Conservation (phyloP, 2,329 filamentous ascomycete species). For the Metarhizium rileyi region DNA sequence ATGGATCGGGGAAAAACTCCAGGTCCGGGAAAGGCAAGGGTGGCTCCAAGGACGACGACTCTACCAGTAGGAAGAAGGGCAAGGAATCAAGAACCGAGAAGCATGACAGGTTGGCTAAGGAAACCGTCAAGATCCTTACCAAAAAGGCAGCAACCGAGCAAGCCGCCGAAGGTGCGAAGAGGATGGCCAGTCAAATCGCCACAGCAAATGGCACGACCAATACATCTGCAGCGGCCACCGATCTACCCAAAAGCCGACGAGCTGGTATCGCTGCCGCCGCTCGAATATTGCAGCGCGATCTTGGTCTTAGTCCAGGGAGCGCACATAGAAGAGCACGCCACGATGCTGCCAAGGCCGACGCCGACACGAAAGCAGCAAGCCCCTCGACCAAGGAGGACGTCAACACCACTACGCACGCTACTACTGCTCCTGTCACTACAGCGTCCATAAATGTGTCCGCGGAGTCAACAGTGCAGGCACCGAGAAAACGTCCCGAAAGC, state of each 20-base stretch:
- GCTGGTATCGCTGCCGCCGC: conserved; percentile 55
- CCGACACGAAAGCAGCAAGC: conserved; percentile 28
- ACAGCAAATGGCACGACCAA: conserved; percentile 21
- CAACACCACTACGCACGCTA: not conserved
- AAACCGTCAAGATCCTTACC: conserved; percentile 53
- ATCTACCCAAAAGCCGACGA: conserved; percentile 41
- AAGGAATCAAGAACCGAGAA: conserved; percentile 51
- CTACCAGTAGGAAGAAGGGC: conserved; percentile 54
- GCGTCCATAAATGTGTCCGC: conserved; percentile 14
- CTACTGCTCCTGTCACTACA: conserved; percentile 12
- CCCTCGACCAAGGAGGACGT: conserved; percentile 23
- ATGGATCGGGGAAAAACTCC: conserved; percentile 33
- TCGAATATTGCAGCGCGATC: conserved; percentile 54
- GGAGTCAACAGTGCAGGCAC: conserved; percentile 7
- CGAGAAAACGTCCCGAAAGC: conserved; percentile 14
- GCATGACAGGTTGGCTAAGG: conserved; percentile 41
- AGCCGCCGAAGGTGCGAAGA: conserved; percentile 35
- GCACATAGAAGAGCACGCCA: conserved; percentile 51
- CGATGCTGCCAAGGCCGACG: conserved; percentile 47
- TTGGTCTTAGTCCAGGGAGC: conserved; percentile 53
- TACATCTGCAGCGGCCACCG: not conserved
- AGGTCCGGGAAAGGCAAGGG: conserved; percentile 45
- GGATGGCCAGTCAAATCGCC: conserved; percentile 26
- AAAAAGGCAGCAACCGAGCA: conserved; percentile 46
- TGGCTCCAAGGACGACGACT: conserved; percentile 34